Evolutionary conservation across 495 filamentous ascomycete species (phyloP).

Genomic region (Neurospora sp.): DNA sequence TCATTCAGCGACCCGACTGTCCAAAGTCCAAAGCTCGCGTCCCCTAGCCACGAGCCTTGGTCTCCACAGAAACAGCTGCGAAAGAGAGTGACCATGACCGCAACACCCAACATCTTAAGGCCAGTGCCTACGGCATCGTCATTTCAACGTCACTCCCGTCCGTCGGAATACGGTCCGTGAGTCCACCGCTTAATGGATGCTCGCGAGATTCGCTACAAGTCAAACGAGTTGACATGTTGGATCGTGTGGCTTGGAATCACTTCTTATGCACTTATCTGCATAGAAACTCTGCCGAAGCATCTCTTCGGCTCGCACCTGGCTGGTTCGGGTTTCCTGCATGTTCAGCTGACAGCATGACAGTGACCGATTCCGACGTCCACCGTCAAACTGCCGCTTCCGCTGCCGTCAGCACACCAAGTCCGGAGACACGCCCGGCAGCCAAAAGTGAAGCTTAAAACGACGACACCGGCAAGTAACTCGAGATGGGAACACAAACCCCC

Average conservation of each 20-base stretch:
- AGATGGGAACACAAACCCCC: not conserved
- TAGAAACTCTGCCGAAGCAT: not conserved
- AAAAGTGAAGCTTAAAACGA: not conserved
- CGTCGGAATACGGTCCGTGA: not conserved
- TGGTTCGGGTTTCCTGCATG: not conserved
- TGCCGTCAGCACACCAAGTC: not conserved
- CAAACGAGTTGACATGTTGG: not conserved
- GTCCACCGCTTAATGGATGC: not conserved
- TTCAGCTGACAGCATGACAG: not conserved
- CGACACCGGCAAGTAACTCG: not conserved
- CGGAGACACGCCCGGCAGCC: not conserved
- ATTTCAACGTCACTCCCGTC: not conserved
- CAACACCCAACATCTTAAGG: not conserved
- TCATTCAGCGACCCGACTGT: not conserved
- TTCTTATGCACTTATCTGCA: not conserved
- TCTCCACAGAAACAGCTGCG: not conserved
- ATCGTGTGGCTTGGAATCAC: not conserved
- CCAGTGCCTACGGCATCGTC: not conserved
- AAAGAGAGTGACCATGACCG: not conserved
- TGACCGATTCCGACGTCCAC: not conserved
- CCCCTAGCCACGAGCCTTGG: not conserved
- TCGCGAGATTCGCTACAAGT: not conserved
- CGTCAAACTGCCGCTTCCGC: not conserved
- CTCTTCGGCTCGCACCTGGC: not conserved
- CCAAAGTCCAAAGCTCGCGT: not conserved